Conservation (phyloP, 2,329 filamentous ascomycete genomes). For the Venturia effusa region DNA sequence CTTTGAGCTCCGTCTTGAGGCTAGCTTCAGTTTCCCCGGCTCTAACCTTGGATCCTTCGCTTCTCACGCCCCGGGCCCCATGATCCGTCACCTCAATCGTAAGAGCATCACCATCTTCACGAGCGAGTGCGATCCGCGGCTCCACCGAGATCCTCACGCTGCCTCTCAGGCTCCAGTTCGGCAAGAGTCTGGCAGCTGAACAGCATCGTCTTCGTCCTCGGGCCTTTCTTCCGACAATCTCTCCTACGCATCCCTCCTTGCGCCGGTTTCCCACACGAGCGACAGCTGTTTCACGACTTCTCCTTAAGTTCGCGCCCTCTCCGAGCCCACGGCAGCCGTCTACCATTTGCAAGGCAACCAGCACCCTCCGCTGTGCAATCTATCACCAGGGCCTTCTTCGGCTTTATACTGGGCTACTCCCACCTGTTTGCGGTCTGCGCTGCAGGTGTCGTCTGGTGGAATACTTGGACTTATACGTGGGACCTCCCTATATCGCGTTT, state of each 20-base stretch:
- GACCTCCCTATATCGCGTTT: slow-evolving; percentile 4
- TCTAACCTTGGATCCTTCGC: too few relatives aligned
- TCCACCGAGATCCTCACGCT: neutral
- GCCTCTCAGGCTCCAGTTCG: neutral
- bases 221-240: neutral
- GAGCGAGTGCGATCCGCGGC: neutral
- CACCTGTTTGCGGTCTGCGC: neutral
- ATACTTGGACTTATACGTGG: neutral
- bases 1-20: neutral
- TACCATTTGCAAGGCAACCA: neutral
- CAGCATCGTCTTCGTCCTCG: neutral
- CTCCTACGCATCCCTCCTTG: neutral
- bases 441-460: neutral
- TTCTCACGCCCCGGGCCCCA: neutral
- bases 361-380: neutral
- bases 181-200: neutral
- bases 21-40: neutral
- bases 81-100: neutral
- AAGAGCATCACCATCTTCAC: neutral
- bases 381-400: neutral
- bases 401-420: neutral
- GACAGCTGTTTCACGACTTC: neutral
- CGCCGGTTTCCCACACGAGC: neutral
- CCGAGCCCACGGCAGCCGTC: neutral
- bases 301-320: neutral